Evolutionary conservation across 768 basidiomycete genomes (phyloP).

Genomic region (Tricholoma terreum): DNA sequence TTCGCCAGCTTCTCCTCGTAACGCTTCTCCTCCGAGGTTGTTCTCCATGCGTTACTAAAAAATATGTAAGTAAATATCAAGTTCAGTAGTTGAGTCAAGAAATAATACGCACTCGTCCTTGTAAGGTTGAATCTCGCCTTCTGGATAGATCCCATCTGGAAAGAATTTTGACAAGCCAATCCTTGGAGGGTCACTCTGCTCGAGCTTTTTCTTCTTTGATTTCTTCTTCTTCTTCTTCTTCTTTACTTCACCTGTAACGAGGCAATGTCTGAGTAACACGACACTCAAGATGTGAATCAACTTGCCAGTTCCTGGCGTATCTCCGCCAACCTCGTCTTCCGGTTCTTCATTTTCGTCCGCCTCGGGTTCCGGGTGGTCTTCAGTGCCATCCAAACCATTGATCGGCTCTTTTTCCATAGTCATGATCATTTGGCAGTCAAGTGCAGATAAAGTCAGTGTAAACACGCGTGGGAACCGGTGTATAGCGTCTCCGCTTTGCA

Average conservation of each 20-base stretch:
- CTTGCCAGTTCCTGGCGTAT: constrained; percentile 15
- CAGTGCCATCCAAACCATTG: constrained; percentile 9
- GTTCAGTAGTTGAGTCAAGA: not conserved
- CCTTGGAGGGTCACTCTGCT: constrained; percentile 91
- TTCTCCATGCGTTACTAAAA: constrained; percentile 81
- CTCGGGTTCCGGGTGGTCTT: constrained; percentile 10
- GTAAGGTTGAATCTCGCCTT: constrained; percentile 90
- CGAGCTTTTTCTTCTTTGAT: constrained; percentile 76
- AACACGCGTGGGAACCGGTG: no score
- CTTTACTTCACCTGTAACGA: constrained; percentile 49
- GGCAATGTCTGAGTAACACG: not conserved
- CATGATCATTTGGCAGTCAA: not conserved
- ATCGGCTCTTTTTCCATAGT: constrained; percentile 9
- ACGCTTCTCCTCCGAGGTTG: constrained; percentile 87
- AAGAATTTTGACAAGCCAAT: constrained; percentile 88
- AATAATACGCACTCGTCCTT: constrained; percentile 73
- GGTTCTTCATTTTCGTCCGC: constrained; percentile 18
- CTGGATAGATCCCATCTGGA: constrained; percentile 81
- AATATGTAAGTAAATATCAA: constrained; percentile 1
- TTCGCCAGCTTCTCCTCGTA: constrained; percentile 74
- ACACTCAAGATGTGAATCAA: constrained; percentile 4
- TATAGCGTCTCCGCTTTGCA: no score
- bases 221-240: constrained; percentile 97
- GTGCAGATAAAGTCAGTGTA: no score
- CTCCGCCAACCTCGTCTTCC: constrained; percentile 20